These are phyloP conservation scores for Colletotrichum viniferum DNA, from an alignment of 2,329 filamentous ascomycete species.

Conservation along the genomic window DNA sequence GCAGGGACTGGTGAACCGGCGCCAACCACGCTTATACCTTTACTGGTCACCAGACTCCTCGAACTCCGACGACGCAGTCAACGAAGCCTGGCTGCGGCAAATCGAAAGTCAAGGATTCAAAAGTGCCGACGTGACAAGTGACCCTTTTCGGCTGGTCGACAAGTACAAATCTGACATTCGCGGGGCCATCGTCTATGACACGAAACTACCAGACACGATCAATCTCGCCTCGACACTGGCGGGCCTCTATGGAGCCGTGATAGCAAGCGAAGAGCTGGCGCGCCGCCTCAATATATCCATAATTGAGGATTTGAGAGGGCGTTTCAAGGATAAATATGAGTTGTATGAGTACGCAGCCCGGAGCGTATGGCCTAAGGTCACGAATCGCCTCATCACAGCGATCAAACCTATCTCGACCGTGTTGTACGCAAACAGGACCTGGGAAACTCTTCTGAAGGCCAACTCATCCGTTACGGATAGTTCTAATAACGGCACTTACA, in stretches of 20 bases:
- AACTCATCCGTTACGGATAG: neutral
- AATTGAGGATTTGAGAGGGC: neutral
- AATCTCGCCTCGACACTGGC: neutral
- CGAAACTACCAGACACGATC: neutral
- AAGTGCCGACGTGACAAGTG: neutral
- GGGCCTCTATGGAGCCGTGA: neutral
- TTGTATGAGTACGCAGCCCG: neutral
- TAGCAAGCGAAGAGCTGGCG: neutral
- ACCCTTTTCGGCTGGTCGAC: neutral
- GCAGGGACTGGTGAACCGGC: neutral
- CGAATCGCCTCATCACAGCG: neutral
- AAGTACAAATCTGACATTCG: neutral
- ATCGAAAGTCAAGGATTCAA: neutral
- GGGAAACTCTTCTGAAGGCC: neutral
- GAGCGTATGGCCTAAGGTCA: neutral
- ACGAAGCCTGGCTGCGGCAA: neutral
- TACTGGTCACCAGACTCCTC: neutral
- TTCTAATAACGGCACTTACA: constrained; percentile 1
- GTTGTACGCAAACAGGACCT: neutral
- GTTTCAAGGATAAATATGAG: neutral
- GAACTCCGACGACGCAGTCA: neutral
- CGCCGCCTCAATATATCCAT: neutral
- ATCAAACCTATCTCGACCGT: neutral
- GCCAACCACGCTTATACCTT: neutral
- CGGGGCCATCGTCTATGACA: neutral